phyloP scores from a whole-genome alignment of 108 stramenopile species.

The Skeletonema marinoi region DNA sequence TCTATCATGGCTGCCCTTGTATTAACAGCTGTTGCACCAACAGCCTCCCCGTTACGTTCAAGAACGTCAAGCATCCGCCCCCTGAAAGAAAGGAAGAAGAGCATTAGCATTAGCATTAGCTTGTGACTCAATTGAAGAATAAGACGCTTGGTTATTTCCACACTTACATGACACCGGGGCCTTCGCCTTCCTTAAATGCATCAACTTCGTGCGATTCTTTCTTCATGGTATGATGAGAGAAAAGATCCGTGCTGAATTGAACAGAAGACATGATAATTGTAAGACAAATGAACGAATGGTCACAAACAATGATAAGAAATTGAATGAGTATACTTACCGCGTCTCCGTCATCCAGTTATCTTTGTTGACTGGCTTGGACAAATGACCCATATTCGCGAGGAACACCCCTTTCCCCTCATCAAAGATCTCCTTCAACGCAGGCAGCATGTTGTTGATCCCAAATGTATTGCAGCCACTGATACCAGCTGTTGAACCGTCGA shows the following conservation, averaged over 20 bases:
- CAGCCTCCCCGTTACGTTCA: slow-evolving; percentile 32
- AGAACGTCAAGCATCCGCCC: slow-evolving; percentile 50
- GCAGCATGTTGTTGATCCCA: slow-evolving; percentile 48
- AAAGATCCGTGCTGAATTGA: slow-evolving; percentile 24
- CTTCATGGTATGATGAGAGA: slow-evolving; percentile 40
- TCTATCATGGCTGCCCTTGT: slow-evolving; percentile 22
- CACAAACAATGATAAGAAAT: neutral
- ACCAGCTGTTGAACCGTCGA: slow-evolving; percentile 41
- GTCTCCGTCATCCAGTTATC: slow-evolving; percentile 47
- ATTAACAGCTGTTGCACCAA: slow-evolving; percentile 32
- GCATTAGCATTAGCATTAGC: neutral
- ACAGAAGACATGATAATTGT: neutral
- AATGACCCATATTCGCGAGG: slow-evolving; percentile 43
- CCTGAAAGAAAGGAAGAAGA: neutral
- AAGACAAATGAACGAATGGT: neutral
- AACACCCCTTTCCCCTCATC: slow-evolving; percentile 51
- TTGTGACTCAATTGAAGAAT: neutral
- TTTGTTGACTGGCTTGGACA: slow-evolving; percentile 46
- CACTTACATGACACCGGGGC: slow-evolving; percentile 34
- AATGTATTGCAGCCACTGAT: slow-evolving; percentile 47
- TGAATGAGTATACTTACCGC: neutral
- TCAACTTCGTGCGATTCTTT: slow-evolving; percentile 34
- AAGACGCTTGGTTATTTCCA: neutral
- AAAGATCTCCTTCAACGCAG: slow-evolving; percentile 37
- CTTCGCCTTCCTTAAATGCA: slow-evolving; percentile 41